Evolutionary conservation across 1,284 basidiomycete genomes (phyloP), one percentile per base, ranked within the genome.

Genomic region (Microbotryum saponariae): DNA sequence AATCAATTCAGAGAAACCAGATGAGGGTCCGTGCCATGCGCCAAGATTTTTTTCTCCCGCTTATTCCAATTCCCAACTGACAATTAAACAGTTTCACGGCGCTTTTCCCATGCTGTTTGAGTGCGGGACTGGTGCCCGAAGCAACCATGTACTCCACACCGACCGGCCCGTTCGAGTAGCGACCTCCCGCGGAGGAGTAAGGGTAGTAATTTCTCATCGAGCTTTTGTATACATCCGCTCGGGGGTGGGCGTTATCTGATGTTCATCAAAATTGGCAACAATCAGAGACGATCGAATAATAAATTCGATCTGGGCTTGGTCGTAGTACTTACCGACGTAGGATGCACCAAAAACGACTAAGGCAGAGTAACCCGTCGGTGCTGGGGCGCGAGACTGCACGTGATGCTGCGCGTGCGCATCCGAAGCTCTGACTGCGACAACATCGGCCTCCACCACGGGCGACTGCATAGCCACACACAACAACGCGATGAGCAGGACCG

Each of bases 311-410:
- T 23, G 7, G 29, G 20, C 18, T 6, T 31, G 12, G 20, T 1
- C 47, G 18, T 23, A 25, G 14, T 10, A 49, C 29, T 18, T 33
- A 63, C 66, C 61, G 10, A 59, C 60, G 51, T 68, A 68, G 0
- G 62, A 64, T 1, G 67, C 67, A 1, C 67, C 67, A 4, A 68
- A 25, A 3, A 64, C 67, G 16, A 68, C 64, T 16, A 68, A 45
- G 20, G 62, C 54, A 9, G 58, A 48, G 56, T 68, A 68, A 33
- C 44, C 56, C 14, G 21, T 44, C 0, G 54, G 45, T 14, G 45
- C 37, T 18, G 37, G 12, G 37, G 37, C 37, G 37, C 37, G 14
- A 37, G 37, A 37, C 37, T 37, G 37, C 37, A 37, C 37, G 37
- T 37, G 37, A 37, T 37, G 12, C 37, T 37, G 37, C 6, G 14